Percentiles rank a stretch among this genome's conserved stretches.
Conservation (phyloP, 306 rosid genomes). For the Abrus pulchellus region DNA sequence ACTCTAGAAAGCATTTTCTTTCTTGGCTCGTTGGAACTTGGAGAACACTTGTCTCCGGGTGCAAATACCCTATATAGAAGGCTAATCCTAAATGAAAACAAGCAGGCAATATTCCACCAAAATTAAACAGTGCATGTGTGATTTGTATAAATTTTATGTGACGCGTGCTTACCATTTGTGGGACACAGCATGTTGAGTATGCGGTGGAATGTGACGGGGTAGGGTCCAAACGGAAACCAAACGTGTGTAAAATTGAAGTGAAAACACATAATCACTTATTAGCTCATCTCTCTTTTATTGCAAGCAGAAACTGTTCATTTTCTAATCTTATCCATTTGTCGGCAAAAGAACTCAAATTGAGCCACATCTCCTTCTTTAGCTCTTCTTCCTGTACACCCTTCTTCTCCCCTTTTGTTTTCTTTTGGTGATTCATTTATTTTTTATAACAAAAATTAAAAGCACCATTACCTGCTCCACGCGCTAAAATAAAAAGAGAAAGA, state of each 20-base stretch:
- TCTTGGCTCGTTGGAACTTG: slow-evolving; percentile 2
- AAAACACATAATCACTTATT: slow-evolving; percentile 45
- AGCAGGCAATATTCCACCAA: background rate
- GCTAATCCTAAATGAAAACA: background rate
- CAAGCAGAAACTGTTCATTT: slow-evolving; percentile 51
- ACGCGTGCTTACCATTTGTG: slow-evolving; percentile 33
- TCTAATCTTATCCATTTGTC: slow-evolving; percentile 40
- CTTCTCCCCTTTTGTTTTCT: slow-evolving; percentile 40
- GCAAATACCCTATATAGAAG: background rate
- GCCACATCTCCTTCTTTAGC: slow-evolving; percentile 47
- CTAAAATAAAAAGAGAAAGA: slow-evolving; percentile 34
- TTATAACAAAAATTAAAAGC: background rate
- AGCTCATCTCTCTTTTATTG: slow-evolving; percentile 18
- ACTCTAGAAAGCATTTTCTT: background rate
- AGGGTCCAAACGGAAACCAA: slow-evolving; percentile 35
- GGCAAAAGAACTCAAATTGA: slow-evolving; percentile 39
- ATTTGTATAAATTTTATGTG: slow-evolving; percentile 34
- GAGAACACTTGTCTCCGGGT: background rate
- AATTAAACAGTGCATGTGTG: background rate
- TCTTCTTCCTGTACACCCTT: slow-evolving; percentile 7
- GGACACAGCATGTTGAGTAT: slow-evolving; percentile 29
- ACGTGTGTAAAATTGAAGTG: slow-evolving; percentile 42
- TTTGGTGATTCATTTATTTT: slow-evolving; percentile 23
- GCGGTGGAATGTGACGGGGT: slow-evolving; percentile 49
- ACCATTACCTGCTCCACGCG: background rate